Percentiles rank a stretch among this genome's conserved stretches.
Conservation (phyloP, 257 asterid genomes). For the Pogostemon cablin region DNA sequence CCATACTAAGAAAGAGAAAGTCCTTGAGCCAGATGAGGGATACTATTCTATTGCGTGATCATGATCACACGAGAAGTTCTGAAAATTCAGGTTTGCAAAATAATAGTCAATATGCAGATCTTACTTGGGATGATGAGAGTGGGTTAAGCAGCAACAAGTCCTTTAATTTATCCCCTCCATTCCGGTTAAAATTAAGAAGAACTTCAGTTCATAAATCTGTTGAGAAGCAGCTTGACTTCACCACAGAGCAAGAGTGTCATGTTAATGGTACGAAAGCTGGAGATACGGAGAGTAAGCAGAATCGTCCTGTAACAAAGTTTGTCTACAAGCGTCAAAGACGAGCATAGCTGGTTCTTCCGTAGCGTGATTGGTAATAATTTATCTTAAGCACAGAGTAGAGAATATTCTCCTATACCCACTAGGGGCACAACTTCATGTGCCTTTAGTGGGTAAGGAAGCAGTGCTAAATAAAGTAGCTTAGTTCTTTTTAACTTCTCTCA, state of each 20-base stretch:
- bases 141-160: constrained; percentile 47
- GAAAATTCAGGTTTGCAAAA: constrained; percentile 45
- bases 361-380: constrained; percentile 12
- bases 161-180: constrained; percentile 84
- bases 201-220: constrained; percentile 71
- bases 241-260: constrained; percentile 42
- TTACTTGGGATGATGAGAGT: constrained; percentile 36
- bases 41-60: constrained; percentile 36
- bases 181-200: constrained; percentile 70
- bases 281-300: constrained; percentile 43
- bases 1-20: constrained; percentile 83
- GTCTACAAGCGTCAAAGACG: constrained; percentile 61
- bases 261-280: constrained; percentile 42
- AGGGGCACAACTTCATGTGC: too few relatives aligned
- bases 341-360: constrained; percentile 36
- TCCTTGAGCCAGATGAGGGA: constrained; percentile 42
- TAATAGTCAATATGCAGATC: constrained; percentile 37
- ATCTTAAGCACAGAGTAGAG: not conserved
- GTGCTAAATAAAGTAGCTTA: not conserved
- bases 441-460: too few relatives aligned
- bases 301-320: constrained; percentile 51
- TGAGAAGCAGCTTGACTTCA: constrained; percentile 92
- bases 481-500: not conserved
- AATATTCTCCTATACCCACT: too few relatives aligned
- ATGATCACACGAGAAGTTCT: constrained; percentile 33